phyloP scores from a whole-genome alignment of 2,329 filamentous ascomycete genomes.

The Paraphoma chrysanthemicola region DNA sequence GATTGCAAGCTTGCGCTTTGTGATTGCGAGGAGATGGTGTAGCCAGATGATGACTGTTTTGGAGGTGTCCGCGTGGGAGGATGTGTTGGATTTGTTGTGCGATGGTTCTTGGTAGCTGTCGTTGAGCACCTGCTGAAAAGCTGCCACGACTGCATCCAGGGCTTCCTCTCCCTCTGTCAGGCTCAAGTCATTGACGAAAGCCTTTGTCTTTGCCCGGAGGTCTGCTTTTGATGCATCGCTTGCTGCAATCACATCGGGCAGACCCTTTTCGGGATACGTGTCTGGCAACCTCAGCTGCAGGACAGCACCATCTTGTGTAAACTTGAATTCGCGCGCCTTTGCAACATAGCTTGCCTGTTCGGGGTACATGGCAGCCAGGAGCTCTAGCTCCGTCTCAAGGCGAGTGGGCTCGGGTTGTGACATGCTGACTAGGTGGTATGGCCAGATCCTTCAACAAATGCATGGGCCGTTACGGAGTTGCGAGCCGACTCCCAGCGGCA shows the following conservation, averaged over 20 bases:
- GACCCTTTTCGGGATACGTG: slow-evolving; percentile 43
- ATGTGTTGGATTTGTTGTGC: neutral
- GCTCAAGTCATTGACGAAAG: slow-evolving; percentile 28
- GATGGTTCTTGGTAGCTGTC: neutral
- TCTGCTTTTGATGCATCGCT: slow-evolving; percentile 45
- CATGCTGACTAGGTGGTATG: slow-evolving; percentile 7
- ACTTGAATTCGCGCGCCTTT: slow-evolving; percentile 49
- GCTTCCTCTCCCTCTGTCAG: slow-evolving; percentile 51
- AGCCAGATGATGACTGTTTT: slow-evolving; percentile 55
- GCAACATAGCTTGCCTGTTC: slow-evolving; percentile 44
- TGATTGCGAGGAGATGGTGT: slow-evolving; percentile 55
- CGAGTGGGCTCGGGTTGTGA: slow-evolving; percentile 20
- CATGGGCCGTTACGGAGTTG: too few relatives aligned
- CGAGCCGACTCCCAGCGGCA: too few relatives aligned
- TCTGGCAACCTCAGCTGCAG: slow-evolving; percentile 50
- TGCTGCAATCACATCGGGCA: slow-evolving; percentile 50
- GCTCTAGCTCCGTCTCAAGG: slow-evolving; percentile 48
- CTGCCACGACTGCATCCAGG: slow-evolving; percentile 51
- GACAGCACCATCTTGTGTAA: slow-evolving; percentile 29
- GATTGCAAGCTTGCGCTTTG: slow-evolving; percentile 55
- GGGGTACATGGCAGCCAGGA: slow-evolving; percentile 55
- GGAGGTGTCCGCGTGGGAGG: neutral
- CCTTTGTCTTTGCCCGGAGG: slow-evolving; percentile 42
- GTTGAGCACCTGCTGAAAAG: slow-evolving; percentile 40
- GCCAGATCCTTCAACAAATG: neutral